Base-by-base conservation (phyloP, 176 grass and related monocot species). In the Luzula sylvatica region DNA sequence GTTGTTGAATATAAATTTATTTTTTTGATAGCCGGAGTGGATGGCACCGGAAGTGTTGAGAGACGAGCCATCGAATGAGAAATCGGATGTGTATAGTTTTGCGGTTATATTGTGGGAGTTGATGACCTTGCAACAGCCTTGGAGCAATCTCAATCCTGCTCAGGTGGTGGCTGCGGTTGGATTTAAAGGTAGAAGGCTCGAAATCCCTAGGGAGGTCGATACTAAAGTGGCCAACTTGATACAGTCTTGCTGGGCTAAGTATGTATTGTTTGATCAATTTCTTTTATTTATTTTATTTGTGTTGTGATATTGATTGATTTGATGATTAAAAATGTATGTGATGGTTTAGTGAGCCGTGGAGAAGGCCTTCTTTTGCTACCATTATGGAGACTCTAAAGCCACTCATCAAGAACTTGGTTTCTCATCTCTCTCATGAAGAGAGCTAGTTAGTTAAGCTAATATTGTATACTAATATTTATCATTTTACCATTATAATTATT, bases 21-120 rank as follows among this genome's bases (percentile, higher is more conserved):
- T 61, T 35, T 61, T 38, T 5, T 17, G 9, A 46, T 64, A 94
- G 82, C 87, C 87, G 59, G 82, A 94, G 42, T 86, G 87, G 87
- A 94, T 94, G 87, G 87, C 87, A 56, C 87, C 87, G 45, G 82
- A 94, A 79, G 77, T 94, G 45, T 72, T 94, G 15, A 65, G 78
- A 20, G 82, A 73, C 6, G 74, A 86, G 13, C 87, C 67, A 43
- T 86, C 82, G 56, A 94, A 94, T 70, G 87, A 94, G 74, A 94
- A 94, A 39, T 94, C 87, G 61, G 82, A 86, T 73, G 74, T 94
- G 14, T 94, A 94, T 50, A 86, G 81, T 46, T 94, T 86, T 27
- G 82, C 61, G 38, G 77, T 94, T 46, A 86, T 94, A 47, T 61
- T 94, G 63, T 94, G 87, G 82, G 87, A 94, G 62, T 66, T 94